phyloP scores from a whole-genome alignment of 352 stramenopile species.

The Globisporangium cylindrosporum region DNA sequence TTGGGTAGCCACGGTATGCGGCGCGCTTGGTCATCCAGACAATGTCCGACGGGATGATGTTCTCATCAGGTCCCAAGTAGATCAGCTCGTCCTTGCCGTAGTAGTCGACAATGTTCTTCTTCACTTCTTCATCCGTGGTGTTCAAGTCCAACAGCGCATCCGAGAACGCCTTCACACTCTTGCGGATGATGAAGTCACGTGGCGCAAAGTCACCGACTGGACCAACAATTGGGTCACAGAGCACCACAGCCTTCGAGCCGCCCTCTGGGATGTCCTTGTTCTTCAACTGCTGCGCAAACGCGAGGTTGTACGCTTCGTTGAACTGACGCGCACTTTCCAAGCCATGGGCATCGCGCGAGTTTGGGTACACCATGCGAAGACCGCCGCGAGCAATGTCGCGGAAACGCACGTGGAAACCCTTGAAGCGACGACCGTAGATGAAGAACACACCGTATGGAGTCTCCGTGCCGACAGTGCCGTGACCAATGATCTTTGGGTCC shows the following conservation, averaged over 20 bases:
- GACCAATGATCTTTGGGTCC: constrained; percentile 77
- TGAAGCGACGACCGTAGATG: constrained; percentile 96
- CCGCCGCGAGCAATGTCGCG: constrained; percentile 78
- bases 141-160: constrained; percentile 79
- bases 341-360: constrained; percentile 53
- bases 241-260: constrained; percentile 80
- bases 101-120: constrained; percentile 73
- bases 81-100: constrained; percentile 85
- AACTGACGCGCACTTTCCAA: constrained; percentile 75
- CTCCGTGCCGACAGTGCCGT: constrained; percentile 82
- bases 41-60: constrained; percentile 76
- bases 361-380: constrained; percentile 74
- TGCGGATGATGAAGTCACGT: constrained; percentile 91
- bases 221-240: constrained; percentile 73
- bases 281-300: constrained; percentile 85
- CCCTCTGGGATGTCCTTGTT: constrained; percentile 89
- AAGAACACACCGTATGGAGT: constrained; percentile 96
- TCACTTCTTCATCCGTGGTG: constrained; percentile 68
- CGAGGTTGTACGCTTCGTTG: constrained; percentile 84
- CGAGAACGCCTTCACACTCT: constrained; percentile 97
- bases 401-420: constrained; percentile 86
- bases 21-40: constrained; percentile 85
- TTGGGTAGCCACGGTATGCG: constrained; percentile 71
- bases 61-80: constrained; percentile 82
- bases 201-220: constrained; percentile 71